Percentiles rank a stretch among this genome's conserved stretches.
Conservation (phyloP, 176 grass and related monocot species). For the Musa schizocarpa region DNA sequence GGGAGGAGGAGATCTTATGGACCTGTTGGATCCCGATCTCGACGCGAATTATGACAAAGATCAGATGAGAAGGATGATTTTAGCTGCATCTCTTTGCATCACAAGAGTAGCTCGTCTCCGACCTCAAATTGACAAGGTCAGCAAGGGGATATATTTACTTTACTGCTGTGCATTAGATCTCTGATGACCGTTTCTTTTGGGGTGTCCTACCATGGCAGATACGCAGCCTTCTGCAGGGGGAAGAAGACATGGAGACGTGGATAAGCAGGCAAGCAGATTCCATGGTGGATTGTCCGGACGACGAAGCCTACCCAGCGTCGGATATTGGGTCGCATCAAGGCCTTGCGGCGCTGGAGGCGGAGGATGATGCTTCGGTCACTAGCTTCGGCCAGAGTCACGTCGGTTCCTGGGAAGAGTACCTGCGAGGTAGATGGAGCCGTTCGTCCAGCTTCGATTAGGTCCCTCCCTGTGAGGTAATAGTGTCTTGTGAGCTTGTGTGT, state of each 20-base stretch:
- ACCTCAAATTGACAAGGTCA: slow-evolving; percentile 61
- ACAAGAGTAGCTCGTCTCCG: slow-evolving; percentile 62
- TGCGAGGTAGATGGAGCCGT: slow-evolving; percentile 64
- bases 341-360: slow-evolving; percentile 60
- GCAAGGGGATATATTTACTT: not conserved
- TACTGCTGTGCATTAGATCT: not conserved
- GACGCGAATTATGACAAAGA: slow-evolving; percentile 44
- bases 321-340: slow-evolving; percentile 60
- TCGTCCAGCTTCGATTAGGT: slow-evolving; percentile 87
- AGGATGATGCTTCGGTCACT: slow-evolving; percentile 60
- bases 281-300: slow-evolving; percentile 44
- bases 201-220: slow-evolving; percentile 24
- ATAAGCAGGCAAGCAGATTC: slow-evolving; percentile 11
- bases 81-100: slow-evolving; percentile 67
- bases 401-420: slow-evolving; percentile 74
- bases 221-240: slow-evolving; percentile 46
- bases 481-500: too few species aligned
- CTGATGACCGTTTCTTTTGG: not conserved
- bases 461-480: not conserved
- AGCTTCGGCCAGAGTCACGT: slow-evolving; percentile 63
- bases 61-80: slow-evolving; percentile 51
- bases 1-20: slow-evolving; percentile 44
- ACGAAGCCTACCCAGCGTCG: slow-evolving; percentile 64
- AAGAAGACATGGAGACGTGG: slow-evolving; percentile 17
- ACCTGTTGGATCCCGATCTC: slow-evolving; percentile 62